Conservation (phyloP, 345 rosid species). For the Brassica cretica region DNA sequence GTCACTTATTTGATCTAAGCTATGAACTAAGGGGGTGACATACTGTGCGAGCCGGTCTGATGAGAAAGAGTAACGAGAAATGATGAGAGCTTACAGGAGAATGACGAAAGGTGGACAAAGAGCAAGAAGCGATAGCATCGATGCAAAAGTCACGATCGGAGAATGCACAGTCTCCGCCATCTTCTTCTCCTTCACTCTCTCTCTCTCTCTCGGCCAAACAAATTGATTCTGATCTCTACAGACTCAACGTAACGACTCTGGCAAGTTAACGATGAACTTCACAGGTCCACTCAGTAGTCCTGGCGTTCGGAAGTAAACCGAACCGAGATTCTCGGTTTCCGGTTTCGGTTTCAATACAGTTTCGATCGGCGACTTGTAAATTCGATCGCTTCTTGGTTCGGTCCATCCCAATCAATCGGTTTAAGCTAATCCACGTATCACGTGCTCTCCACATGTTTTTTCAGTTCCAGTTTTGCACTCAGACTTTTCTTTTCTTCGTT, state of each 20-base stretch:
- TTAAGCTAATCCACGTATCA: neutral
- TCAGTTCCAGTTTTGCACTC: neutral
- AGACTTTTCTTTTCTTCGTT: neutral
- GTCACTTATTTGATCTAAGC: neutral
- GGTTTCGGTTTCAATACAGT: neutral
- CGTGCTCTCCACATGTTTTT: neutral
- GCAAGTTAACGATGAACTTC: constrained; percentile 29
- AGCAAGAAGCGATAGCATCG: constrained; percentile 78
- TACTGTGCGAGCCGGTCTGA: constrained; percentile 9
- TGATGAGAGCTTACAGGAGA: constrained; percentile 61
- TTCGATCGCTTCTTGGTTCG: neutral
- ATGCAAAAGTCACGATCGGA: constrained; percentile 65
- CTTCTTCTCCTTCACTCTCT: neutral
- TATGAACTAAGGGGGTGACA: neutral
- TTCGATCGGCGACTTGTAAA: neutral
- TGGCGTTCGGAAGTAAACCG: too few relatives aligned
- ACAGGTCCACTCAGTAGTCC: constrained; percentile 3
- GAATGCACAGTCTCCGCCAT: constrained; percentile 76
- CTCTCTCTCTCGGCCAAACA: neutral
- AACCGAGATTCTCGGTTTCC: neutral
- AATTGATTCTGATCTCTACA: constrained; percentile 22
- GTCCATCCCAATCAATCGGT: neutral
- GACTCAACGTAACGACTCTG: neutral
- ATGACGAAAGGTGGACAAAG: constrained; percentile 94
- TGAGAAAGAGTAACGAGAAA: neutral